Evolutionary conservation across 2,329 filamentous ascomycete genomes (phyloP), one percentile per base, ranked within the genome.

Genomic region (Diplocarpon rosae): DNA sequence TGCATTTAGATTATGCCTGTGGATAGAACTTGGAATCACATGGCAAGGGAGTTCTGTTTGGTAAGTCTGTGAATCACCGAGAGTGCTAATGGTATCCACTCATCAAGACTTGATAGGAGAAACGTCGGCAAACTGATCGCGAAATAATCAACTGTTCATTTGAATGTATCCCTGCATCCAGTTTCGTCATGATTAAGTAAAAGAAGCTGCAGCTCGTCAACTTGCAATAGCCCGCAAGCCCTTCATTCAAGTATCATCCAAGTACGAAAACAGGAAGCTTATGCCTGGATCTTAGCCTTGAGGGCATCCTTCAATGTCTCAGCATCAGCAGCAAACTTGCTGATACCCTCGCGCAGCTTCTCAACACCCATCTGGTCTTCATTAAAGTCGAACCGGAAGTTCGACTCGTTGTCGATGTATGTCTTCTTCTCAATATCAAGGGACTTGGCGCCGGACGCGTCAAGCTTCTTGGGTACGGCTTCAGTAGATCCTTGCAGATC

Each of bases 311-410:
- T 96, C 60, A 98, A 81, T 49, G 87, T 94, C 56, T 89, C 72
- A 57, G 92, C 89, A 63, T 98, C 92, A 58, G 92, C 92, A 48
- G 92, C 90, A 63, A 98, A 98, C 75, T 95, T 95, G 76, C 86
- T 93, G 76, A 98, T 98, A 70, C 92, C 92, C 73, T 98, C 92
- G 52, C 89, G 85, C 60, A 98, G 81, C 84, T 98, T 98, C 83
- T 96, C 89, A 56, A 94, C 87, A 53, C 86, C 92, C 92, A 98
- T 98, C 68, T 90, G 84, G 64, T 98, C 88, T 78, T 98, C 92
- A 78, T 98, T 98, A 81, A 98, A 95, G 71, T 89, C 85, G 75
- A 95, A 98, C 67, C 92, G 88, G 89, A 96, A 98, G 39, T 69
- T 63, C 43, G 88, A 62, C 78, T 98, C 92, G 69, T 92, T 74